Base-by-base conservation (phyloP, 192 early-diverging fungal genomes). In the Paraglomus brasilianum region DNA sequence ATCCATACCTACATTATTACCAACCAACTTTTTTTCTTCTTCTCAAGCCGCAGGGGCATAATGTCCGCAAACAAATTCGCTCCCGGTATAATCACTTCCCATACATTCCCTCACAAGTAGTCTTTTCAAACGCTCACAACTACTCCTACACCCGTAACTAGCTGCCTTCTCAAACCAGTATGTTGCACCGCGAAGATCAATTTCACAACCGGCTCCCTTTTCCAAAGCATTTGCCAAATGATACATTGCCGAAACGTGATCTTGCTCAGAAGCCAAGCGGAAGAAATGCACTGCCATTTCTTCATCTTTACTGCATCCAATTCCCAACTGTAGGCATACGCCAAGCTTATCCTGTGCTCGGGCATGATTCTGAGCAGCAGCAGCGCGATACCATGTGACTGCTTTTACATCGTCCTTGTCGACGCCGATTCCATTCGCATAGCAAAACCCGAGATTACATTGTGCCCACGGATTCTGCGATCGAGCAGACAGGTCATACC, bases 401-500 rank as follows among this genome's bases (percentile, higher is more conserved):
- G 88, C 90, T 69, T 80, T 72, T 21, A 84, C 81, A 65, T 87
- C 75, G 68, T 87, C 72, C 53, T 78, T 74, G 36, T 73, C 41
- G 0, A 89, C 80, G 4, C 91, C 91, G 9, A 89, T 80, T 24
- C 87, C 91, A 63, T 86, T 88, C 49, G 86, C 84, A 44, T 89
- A 81, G 65, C 88, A 89, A 66, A 80, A 88, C 1, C 88, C 91
- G 21, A 89, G 77, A 66, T 88, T 90, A 78, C 86, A 89, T 59
- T 92, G 88, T 8, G 90, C 89, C 86, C 87, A 90, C 5, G 90
- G 86, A 72, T 90, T 87, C 39, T 88, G 86, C 55, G 81, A 73
- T 22, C 83, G 75, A 0, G 90, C 87, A 0, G 90, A 85, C 24
- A 77, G 66, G 38, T 82, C 76, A 57, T 89, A 80, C 69, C 87